Evolutionary conservation across 139 green algal species (phyloP).

Genomic region (Ostreobium quekettii): DNA sequence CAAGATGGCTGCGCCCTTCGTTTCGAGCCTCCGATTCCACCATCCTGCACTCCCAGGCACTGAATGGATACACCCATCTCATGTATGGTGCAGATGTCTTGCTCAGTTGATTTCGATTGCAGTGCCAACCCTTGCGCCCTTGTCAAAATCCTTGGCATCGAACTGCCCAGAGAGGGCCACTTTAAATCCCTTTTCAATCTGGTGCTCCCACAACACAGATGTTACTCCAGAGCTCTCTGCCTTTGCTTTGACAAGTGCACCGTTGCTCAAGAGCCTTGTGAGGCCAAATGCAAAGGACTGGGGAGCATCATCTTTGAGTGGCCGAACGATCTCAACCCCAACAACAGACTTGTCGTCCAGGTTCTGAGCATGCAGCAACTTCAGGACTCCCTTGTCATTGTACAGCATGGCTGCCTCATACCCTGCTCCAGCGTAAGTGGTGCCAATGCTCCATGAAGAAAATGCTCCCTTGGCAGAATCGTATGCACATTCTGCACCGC

Average conservation of each 20-base stretch:
- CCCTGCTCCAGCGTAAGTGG: not conserved
- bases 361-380: not conserved
- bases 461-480: conserved; percentile 5
- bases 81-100: not conserved
- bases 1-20: not conserved
- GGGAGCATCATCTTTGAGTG: conserved; percentile 6
- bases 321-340: not conserved
- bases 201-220: conserved; percentile 11
- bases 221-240: conserved; percentile 6
- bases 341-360: not conserved
- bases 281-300: not conserved
- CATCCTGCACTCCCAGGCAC: not conserved
- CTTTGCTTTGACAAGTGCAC: conserved; percentile 5
- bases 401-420: conserved; percentile 5
- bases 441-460: conserved; percentile 2
- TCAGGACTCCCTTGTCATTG: conserved; percentile 3
- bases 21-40: not conserved
- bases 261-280: not conserved
- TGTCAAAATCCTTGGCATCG: conserved; percentile 13
- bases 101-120: conserved; percentile 10
- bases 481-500: conserved; percentile 5
- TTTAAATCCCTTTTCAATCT: conserved; percentile 1
- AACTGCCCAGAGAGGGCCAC: not conserved
- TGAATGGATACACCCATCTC: no score
- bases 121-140: conserved; percentile 6